Percentiles rank a stretch among this genome's conserved stretches.
Conservation (phyloP, 768 basidiomycete species). For the Suillus plorans region DNA sequence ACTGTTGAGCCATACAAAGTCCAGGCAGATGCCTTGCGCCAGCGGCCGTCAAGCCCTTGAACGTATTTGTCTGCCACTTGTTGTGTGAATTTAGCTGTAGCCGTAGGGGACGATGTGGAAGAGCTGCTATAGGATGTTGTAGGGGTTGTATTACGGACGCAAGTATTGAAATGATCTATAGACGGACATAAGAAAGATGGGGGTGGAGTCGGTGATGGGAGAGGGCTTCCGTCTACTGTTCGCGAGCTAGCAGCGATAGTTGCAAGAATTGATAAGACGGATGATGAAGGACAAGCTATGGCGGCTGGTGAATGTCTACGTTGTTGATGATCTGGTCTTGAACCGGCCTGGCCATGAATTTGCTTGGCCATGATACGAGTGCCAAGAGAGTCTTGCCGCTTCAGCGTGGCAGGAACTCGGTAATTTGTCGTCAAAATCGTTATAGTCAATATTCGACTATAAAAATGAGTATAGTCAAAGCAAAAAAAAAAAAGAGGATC, state of each 20-base stretch:
- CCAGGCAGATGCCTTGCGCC: constrained; percentile 56
- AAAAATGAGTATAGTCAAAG: constrained; percentile 11
- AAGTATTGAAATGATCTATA: constrained; percentile 26
- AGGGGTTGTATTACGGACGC: background rate
- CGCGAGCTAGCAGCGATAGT: constrained; percentile 50
- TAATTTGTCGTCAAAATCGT: constrained; percentile 8
- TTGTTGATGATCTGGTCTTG: background rate
- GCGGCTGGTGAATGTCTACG: constrained; percentile 21
- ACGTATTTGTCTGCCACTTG: constrained; percentile 56
- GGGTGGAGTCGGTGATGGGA: constrained; percentile 35
- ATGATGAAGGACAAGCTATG: constrained; percentile 43
- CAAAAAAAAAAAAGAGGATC: background rate
- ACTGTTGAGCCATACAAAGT: constrained; percentile 72
- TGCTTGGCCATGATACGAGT: constrained; percentile 55
- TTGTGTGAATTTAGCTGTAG: constrained; percentile 7
- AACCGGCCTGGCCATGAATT: constrained; percentile 36
- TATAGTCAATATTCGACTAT: constrained; percentile 16
- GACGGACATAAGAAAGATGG: constrained; percentile 65
- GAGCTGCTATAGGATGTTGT: background rate
- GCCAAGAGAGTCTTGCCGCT: constrained; percentile 36
- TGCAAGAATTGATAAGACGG: constrained; percentile 56
- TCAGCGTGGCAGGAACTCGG: constrained; percentile 28
- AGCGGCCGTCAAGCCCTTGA: constrained; percentile 51
- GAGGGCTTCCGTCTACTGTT: constrained; percentile 47
- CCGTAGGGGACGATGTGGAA: constrained; percentile 13